phyloP scores from a whole-genome alignment of 768 basidiomycete genomes.

The Leccinum truebloodii region DNA sequence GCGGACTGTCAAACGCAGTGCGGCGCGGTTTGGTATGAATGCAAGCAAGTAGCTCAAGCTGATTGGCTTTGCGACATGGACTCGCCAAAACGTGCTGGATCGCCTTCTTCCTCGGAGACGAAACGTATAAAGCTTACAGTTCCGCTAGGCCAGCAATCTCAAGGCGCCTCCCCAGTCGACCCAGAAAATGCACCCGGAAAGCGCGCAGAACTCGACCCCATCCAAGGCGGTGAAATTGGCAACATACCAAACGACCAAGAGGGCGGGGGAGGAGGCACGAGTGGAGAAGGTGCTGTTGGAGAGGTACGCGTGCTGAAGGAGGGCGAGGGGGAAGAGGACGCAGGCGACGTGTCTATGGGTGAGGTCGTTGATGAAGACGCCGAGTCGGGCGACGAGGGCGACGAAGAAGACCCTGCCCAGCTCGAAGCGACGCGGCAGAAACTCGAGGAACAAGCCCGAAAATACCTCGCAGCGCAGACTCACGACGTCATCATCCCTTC shows the following conservation, averaged over 20 bases:
- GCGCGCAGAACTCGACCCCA: conserved; percentile 84
- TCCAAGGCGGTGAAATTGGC: conserved; percentile 74
- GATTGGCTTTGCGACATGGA: conserved; percentile 45
- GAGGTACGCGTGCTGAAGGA: conserved; percentile 45
- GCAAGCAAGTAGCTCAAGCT: conserved; percentile 22
- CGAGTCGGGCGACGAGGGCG: conserved; percentile 78
- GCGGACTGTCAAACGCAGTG: neutral
- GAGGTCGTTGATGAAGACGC: conserved; percentile 75
- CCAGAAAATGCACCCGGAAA: conserved; percentile 81
- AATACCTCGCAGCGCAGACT: conserved; percentile 95
- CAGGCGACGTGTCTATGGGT: conserved; percentile 78
- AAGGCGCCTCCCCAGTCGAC: conserved; percentile 76
- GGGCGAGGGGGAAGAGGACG: conserved; percentile 66
- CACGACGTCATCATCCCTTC: conserved; percentile 97
- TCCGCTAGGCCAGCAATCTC: conserved; percentile 44
- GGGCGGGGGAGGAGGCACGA: conserved; percentile 16
- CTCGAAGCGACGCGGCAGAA: conserved; percentile 76
- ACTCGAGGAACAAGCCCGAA: conserved; percentile 84
- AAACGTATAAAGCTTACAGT: conserved; percentile 62
- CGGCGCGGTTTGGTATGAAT: conserved; percentile 10
- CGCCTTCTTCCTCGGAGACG: conserved; percentile 53
- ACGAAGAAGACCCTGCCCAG: conserved; percentile 85
- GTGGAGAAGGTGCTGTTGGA: conserved; percentile 26
- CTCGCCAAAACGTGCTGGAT: conserved; percentile 66
- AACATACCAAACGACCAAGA: conserved; percentile 55